These are phyloP conservation scores for Tricholoma bakamatsutake DNA, from an alignment of 768 basidiomycete species.

Conservation along the genomic window DNA sequence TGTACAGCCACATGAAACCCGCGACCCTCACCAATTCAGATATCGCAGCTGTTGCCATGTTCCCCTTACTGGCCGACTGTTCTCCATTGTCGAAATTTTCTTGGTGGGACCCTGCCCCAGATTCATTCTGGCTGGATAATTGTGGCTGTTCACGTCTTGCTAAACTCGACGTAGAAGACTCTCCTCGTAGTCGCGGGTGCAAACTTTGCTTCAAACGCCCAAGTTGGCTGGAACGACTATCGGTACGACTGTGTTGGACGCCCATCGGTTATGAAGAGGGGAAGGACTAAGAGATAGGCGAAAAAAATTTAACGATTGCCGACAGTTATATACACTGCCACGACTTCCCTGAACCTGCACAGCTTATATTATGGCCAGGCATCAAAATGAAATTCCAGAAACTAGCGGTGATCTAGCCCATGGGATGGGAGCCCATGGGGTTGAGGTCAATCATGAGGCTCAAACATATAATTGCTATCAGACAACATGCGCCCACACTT, in stretches of 20 bases:
- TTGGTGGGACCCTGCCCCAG: neutral
- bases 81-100: neutral
- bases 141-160: conserved; percentile 2
- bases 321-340: conserved; percentile 8
- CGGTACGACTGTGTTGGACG: conserved; percentile 23
- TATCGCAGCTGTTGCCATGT: neutral
- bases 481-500: too few species aligned
- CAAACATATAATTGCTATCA: too few species aligned
- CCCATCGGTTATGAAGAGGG: conserved; percentile 20
- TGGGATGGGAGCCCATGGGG: too few species aligned
- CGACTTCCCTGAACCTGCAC: conserved; percentile 1
- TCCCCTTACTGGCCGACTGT: neutral
- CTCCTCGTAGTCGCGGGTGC: conserved; percentile 10
- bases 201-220: conserved; percentile 15
- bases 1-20: conserved; percentile 16
- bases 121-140: neutral
- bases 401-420: neutral
- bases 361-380: too few species aligned
- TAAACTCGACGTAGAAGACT: conserved; percentile 2
- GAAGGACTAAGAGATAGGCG: neutral
- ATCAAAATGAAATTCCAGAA: neutral
- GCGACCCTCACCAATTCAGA: neutral
- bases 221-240: conserved; percentile 12
- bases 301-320: neutral
- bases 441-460: too few species aligned